Conservation (phyloP, 495 filamentous ascomycete species). For the Glarea lozoyensis region DNA sequence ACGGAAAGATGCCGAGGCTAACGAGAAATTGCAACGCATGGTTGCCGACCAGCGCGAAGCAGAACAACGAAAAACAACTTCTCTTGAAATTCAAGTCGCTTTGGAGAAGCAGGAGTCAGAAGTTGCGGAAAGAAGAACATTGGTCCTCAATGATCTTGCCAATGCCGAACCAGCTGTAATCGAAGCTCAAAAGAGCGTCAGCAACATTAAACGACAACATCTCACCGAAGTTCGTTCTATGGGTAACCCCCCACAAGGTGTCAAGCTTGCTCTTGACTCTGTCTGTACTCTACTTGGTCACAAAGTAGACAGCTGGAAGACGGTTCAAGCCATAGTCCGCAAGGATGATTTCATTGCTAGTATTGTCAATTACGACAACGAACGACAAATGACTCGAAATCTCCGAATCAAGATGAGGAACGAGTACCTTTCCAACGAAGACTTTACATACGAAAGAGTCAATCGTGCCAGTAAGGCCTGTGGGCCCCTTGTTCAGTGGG, state of each 20-base stretch:
- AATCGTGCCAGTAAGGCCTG: slow-evolving; percentile 94
- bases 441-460: slow-evolving; percentile 93
- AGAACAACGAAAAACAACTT: slow-evolving; percentile 79
- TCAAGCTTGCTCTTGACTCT: slow-evolving; percentile 86
- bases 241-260: slow-evolving; percentile 80
- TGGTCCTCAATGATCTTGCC: slow-evolving; percentile 82
- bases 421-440: slow-evolving; percentile 81
- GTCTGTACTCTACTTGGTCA: slow-evolving; percentile 92
- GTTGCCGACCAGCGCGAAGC: slow-evolving; percentile 93
- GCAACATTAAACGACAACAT: slow-evolving; percentile 95
- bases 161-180: slow-evolving; percentile 87
- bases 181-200: slow-evolving; percentile 89
- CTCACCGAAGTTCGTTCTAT: slow-evolving; percentile 96
- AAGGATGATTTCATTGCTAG: slow-evolving; percentile 95
- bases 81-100: slow-evolving; percentile 77
- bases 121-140: slow-evolving; percentile 71
- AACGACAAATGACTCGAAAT: slow-evolving; percentile 81
- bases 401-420: slow-evolving; percentile 83
- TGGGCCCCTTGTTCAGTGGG: slow-evolving; percentile 95
- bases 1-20: slow-evolving; percentile 88
- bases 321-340: slow-evolving; percentile 77
- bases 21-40: slow-evolving; percentile 95
- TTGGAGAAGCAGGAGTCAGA: slow-evolving; percentile 85
- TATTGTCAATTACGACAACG: slow-evolving; percentile 96
- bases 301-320: slow-evolving; percentile 82